These are phyloP conservation scores for Aphanomyces stellatus DNA, from an alignment of 352 stramenopile species.

Conservation along the genomic window DNA sequence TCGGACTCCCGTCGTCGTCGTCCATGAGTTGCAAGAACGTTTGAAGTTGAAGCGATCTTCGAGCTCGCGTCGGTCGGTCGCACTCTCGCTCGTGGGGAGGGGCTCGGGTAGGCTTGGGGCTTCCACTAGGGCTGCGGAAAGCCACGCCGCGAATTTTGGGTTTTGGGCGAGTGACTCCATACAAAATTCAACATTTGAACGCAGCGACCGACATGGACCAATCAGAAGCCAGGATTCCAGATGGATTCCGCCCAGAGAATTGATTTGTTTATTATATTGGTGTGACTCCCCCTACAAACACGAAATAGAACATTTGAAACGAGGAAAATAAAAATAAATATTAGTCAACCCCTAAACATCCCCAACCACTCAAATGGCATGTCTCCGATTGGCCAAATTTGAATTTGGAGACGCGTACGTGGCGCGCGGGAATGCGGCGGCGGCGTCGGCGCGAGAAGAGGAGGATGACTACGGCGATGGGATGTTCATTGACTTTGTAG, in stretches of 20 bases:
- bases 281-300: background rate
- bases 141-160: background rate
- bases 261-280: conserved; percentile 1
- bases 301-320: background rate
- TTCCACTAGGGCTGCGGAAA: background rate
- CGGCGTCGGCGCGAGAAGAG: too few species aligned
- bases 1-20: background rate
- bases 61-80: too few species aligned
- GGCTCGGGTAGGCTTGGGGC: conserved; percentile 18
- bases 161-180: background rate
- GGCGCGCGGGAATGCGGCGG: too few species aligned
- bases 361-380: conserved; percentile 12
- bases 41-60: conserved; percentile 9
- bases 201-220: background rate
- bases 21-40: conserved; percentile 15
- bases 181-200: conserved; percentile 1
- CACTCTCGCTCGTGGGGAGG: conserved; percentile 1
- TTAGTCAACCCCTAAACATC: conserved; percentile 19
- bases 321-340: background rate
- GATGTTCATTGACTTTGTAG: too few species aligned
- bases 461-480: too few species aligned
- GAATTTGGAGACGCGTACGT: too few species aligned
- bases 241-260: too few species aligned
- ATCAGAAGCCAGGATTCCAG: background rate
- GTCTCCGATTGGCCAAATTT: conserved; percentile 5